Base-by-base conservation (phyloP, 306 rosid species). In the Glycine tomentella region DNA sequence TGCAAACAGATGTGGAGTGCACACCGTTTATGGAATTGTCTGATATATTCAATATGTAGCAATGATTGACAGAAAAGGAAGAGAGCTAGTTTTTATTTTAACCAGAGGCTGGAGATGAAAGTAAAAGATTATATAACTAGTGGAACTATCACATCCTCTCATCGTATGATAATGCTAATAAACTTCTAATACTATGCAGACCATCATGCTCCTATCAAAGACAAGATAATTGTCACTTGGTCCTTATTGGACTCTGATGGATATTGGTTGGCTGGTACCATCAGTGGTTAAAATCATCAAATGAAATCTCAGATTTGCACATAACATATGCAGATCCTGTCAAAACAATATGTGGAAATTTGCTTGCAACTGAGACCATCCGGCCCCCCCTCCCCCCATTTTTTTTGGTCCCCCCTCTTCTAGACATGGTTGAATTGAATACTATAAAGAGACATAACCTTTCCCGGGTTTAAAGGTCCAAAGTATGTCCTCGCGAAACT, bases 391-490 rank as follows among this genome's bases (percentile, higher is more conserved):
- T 6, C 57, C 53, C 15, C 12, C 38, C 42, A 7, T 64, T 42
- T 15, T n/a, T 61, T 42, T 9, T n/a, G 48, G 81, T 58, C 74
- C 58, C 77, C 66, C 20, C 25, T 9, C 34, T 81, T 50, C 49
- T 17, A 17, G 65, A 73, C 80, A 82, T 34, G 33, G 64, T 55
- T 65, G 53, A 80, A 75, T 86, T 51, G 9, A 70, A 57, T 65
- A 36, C 55, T 66, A 69, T 31, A 73, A 66, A 83, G 84, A 61
- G 77, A 59, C 81, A 42, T 4, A 65, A 80, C 74, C 80, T 57
- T 77, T 86, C 44, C 87, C 85, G 76, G 87, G 67, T 76, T 25
- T 59, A 61, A 77, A 58, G 85, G 85, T 40, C 25, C 66, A 44
- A 55, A 50, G 40, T 31, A 64, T 75, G 83, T 38, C 72, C 63